phyloP scores from a whole-genome alignment of 192 early-diverging fungal genomes.

The Linnemannia exigua region DNA sequence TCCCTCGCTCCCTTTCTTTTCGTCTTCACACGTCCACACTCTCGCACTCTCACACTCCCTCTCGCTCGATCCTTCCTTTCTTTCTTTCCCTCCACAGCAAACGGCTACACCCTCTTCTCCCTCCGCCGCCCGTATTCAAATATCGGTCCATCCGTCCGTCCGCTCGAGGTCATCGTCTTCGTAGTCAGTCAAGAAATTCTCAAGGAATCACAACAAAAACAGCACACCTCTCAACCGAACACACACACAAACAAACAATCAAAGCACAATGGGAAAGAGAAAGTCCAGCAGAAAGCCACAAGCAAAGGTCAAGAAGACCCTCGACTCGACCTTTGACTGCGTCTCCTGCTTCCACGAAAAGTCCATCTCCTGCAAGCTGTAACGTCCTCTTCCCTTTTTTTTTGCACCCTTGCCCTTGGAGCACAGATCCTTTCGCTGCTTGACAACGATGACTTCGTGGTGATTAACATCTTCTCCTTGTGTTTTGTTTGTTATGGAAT shows the following conservation, averaged over 20 bases:
- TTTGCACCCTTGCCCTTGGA: too few species aligned
- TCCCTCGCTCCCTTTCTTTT: not conserved
- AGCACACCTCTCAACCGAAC: not conserved
- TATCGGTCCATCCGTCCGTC: too few species aligned
- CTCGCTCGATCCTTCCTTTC: not conserved
- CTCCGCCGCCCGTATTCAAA: not conserved
- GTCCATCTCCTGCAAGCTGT: conserved; percentile 82
- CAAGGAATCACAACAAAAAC: not conserved
- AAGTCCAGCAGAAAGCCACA: conserved; percentile 74
- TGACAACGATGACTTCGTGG: not conserved
- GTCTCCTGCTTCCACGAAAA: conserved; percentile 93
- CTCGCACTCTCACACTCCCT: not conserved
- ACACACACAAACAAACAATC: not conserved
- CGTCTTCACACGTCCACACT: not conserved
- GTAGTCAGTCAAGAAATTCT: too few species aligned
- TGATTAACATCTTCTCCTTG: not conserved
- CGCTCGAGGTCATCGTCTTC: too few species aligned
- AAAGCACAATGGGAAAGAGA: conserved; percentile 47
- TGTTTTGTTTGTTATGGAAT: not conserved
- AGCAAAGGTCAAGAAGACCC: conserved; percentile 70
- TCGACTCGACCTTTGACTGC: conserved; percentile 85
- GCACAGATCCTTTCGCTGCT: not conserved
- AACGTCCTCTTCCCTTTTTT: conserved; percentile 30
- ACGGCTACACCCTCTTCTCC: not conserved
- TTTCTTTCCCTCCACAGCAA: too few species aligned